Percentiles rank a stretch among this genome's conserved stretches.
These are phyloP conservation scores for Gaeumannomyces tritici DNA, from an alignment of 2,329 filamentous ascomycete genomes.

Conservation along the genomic window DNA sequence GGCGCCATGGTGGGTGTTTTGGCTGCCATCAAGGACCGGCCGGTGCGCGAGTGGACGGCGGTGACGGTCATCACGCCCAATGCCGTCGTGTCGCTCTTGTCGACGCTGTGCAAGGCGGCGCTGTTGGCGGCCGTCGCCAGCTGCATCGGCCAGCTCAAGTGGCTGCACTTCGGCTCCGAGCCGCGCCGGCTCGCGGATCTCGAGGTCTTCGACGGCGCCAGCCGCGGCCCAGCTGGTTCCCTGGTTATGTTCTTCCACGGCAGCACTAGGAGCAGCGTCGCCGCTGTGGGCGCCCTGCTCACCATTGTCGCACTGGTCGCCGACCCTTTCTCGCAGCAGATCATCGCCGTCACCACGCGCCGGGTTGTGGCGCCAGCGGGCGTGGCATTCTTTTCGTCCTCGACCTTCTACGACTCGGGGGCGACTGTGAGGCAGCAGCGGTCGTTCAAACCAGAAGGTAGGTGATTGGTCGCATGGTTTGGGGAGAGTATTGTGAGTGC, in stretches of 20 bases:
- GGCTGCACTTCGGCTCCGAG: conserved; percentile 19
- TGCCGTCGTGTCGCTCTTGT: conserved; percentile 17
- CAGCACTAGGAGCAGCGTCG: not conserved
- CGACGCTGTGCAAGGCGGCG: conserved; percentile 14
- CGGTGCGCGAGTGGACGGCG: conserved; percentile 13
- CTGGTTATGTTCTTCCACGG: not conserved
- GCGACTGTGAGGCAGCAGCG: not conserved
- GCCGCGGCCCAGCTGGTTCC: conserved; percentile 12
- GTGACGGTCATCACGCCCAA: conserved; percentile 14
- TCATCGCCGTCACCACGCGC: not conserved
- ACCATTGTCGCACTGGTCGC: conserved; percentile 2
- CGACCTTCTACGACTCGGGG: conserved; percentile 1
- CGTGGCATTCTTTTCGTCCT: not conserved
- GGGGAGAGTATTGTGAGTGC: not conserved
- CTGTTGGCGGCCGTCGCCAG: conserved; percentile 15
- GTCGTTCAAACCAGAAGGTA: not conserved
- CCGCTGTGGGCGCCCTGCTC: not conserved
- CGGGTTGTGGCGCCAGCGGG: not conserved
- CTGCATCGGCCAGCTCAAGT: conserved; percentile 21
- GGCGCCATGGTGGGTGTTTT: conserved; percentile 6
- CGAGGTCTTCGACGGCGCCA: conserved; percentile 17
- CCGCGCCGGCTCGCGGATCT: conserved; percentile 15
- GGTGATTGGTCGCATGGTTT: not conserved
- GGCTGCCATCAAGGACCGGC: conserved; percentile 8
- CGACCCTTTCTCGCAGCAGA: conserved; percentile 2